Evolutionary conservation across 2,329 filamentous ascomycete genomes (phyloP), one percentile per base, ranked within the genome.

Genomic region (Diaporthe batatas): DNA sequence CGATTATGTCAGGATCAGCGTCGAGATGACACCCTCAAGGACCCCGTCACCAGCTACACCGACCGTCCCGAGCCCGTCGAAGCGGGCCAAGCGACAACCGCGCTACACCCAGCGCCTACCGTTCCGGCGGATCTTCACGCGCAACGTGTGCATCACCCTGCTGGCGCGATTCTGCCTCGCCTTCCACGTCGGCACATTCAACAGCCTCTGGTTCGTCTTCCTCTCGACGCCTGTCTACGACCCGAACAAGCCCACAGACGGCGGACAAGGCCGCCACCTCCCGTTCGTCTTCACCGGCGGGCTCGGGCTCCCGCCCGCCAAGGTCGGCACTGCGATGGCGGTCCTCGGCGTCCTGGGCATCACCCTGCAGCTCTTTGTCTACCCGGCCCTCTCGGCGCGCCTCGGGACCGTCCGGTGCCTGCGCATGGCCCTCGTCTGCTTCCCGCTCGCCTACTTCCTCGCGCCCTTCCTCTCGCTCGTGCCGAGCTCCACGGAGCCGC

Each of bases 341-440:
- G 91, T 93, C 68, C 87, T 96, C 21, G 94, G 94, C 11, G 82
- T 89, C 64, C 90, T 96, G 55, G 94, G 94, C n/a, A 92, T 96
- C 49, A 83, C 86, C 0, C 84, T 96, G 58, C 93, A 95, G 79
- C 87, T 94, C 14, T 84, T 93, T 65, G 82, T 94, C 12, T 96
- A 95, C 79, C 93, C 93, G 1, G 82, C 83, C 39, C 83, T 94
- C 23, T 93, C 93, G 59, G 84, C 86, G 2, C 87, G 87, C 2
- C 86, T 94, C 1, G 94, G 93, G 44, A 92, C 92, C 1, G 82
- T 95, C 68, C 84, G 85, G 6, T 91, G 90, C 55, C 94, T 92
- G 86, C 89, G 91, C 4, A 81, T 87, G n/a, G 93, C 91, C 51
- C 84, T 95, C 0, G 87, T 91, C 54, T 87, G 92, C 65, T 95